Conservation (phyloP, 352 stramenopile genomes). For the Globisporangium takayamanum region DNA sequence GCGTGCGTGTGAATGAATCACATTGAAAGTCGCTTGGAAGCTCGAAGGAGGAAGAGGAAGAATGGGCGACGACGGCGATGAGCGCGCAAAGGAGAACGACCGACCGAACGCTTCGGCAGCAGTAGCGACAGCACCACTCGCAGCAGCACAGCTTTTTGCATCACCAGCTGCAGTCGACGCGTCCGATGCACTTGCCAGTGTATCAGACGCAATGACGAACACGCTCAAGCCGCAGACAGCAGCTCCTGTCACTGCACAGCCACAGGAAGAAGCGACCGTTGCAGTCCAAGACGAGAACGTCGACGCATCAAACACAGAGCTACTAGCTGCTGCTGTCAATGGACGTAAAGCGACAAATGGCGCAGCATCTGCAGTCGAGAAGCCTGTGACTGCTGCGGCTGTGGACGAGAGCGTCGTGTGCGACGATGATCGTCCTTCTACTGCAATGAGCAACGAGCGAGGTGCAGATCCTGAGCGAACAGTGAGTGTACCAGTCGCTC, state of each 20-base stretch:
- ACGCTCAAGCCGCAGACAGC: neutral
- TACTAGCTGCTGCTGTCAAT: neutral
- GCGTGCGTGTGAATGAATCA: neutral
- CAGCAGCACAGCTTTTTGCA: neutral
- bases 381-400: neutral
- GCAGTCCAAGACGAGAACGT: neutral
- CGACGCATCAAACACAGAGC: neutral
- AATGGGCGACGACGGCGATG: neutral
- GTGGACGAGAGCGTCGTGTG: neutral
- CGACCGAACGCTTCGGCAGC: neutral
- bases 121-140: neutral
- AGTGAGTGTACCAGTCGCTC: no score
- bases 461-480: no score
- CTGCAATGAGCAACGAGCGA: no score
- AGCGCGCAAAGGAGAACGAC: conserved; percentile 11
- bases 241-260: neutral
- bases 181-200: neutral
- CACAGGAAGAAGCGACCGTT: conserved; percentile 3
- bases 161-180: neutral
- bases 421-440: no score
- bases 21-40: neutral
- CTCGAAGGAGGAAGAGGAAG: neutral
- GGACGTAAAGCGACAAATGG: no score
- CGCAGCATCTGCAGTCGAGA: neutral
- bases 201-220: neutral